A percentile compares a stretch with the other conserved stretches of the same genome.
Conservation (phyloP, 495 filamentous ascomycete genomes). For the Cryomyces minteri region DNA sequence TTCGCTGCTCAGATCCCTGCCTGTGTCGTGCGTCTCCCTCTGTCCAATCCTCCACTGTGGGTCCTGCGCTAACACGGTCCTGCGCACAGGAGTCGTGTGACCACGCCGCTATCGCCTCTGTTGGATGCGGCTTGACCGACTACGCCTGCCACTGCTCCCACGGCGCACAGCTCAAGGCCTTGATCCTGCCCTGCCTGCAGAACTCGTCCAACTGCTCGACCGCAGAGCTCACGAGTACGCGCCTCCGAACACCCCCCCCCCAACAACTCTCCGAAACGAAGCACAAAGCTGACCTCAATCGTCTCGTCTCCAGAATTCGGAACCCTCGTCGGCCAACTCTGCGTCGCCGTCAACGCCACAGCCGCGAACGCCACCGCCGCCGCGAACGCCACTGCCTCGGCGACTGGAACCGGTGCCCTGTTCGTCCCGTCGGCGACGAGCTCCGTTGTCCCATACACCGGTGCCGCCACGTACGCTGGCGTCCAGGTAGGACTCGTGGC, state of each 20-base stretch:
- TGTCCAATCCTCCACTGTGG: background rate
- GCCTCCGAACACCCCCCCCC: background rate
- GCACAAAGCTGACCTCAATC: background rate
- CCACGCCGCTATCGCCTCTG: background rate
- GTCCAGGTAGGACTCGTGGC: background rate
- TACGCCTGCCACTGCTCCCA: constrained; percentile 5
- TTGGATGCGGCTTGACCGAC: constrained; percentile 2
- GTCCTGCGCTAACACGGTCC: background rate
- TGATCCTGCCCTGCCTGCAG: constrained; percentile 1
- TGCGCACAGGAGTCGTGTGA: background rate
- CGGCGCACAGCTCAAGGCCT: background rate
- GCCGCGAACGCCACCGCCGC: background rate
- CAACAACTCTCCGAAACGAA: background rate
- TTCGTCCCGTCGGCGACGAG: background rate
- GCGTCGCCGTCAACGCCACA: constrained; percentile 3
- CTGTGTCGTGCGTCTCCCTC: background rate
- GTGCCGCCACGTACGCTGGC: background rate
- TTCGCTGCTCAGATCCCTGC: constrained; percentile 1
- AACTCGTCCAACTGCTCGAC: constrained; percentile 2
- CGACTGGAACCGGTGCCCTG: background rate
- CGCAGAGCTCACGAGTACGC: constrained; percentile 1
- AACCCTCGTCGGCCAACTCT: background rate
- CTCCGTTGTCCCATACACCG: background rate
- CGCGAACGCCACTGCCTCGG: background rate
- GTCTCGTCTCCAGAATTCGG: background rate